phyloP scores from a whole-genome alignment of 352 stramenopile genomes.

The Aphanomyces invadans region DNA sequence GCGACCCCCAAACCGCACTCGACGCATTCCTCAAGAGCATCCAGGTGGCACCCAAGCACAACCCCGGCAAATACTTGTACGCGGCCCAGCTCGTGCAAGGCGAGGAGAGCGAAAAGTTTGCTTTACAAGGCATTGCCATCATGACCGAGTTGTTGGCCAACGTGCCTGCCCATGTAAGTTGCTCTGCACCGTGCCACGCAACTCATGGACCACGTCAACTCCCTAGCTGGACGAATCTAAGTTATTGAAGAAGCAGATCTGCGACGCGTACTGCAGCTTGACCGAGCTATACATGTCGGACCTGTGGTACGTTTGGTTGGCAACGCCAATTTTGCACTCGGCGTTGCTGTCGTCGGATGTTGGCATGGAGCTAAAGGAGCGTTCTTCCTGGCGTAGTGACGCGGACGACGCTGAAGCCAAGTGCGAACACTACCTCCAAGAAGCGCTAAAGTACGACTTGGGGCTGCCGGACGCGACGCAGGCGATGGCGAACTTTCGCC shows the following conservation, averaged over 20 bases:
- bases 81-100: constrained; percentile 65
- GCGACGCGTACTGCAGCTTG: constrained; percentile 90
- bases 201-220: not conserved
- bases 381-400: constrained; percentile 34
- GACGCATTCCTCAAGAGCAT: constrained; percentile 67
- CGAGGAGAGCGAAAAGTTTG: constrained; percentile 62
- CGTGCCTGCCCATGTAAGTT: constrained; percentile 1
- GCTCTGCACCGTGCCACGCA: not conserved
- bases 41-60: constrained; percentile 51
- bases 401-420: constrained; percentile 87
- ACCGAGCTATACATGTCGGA: constrained; percentile 98
- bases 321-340: too few species aligned
- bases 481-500: constrained; percentile 90
- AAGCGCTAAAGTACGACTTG: constrained; percentile 88
- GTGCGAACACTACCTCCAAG: constrained; percentile 87
- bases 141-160: constrained; percentile 46
- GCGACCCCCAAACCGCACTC: constrained; percentile 66
- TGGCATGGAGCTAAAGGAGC: too few species aligned
- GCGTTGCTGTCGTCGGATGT: too few species aligned
- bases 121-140: constrained; percentile 58
- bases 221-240: constrained; percentile 39
- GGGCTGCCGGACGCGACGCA: constrained; percentile 88
- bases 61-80: constrained; percentile 82
- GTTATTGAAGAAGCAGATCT: constrained; percentile 87
- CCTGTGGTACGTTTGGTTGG: constrained; percentile 44